These are phyloP conservation scores for Parsonsia alboflavescens DNA, from an alignment of 257 asterid genomes.

Conservation along the genomic window DNA sequence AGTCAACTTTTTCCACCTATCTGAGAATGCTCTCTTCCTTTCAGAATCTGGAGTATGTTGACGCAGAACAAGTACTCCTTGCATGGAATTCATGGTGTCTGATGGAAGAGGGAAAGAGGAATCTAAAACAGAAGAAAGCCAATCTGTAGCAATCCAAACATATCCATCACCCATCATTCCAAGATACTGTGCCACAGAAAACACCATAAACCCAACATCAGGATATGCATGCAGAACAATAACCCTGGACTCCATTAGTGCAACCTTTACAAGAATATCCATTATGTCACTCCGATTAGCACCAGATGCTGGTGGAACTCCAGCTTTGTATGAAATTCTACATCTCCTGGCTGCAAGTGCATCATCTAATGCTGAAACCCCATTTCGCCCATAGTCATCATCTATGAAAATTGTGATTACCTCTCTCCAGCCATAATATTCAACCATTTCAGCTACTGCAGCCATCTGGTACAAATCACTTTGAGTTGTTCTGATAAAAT, in stretches of 20 bases:
- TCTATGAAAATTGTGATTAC: conserved; percentile 35
- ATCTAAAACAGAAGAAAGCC: conserved; percentile 46
- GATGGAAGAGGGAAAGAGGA: conserved; percentile 31
- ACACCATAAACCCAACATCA: conserved; percentile 32
- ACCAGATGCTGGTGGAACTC: conserved; percentile 30
- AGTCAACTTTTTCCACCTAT: conserved; percentile 52
- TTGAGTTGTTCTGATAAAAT: conserved; percentile 40
- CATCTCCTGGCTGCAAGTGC: conserved; percentile 39
- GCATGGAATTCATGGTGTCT: conserved; percentile 32
- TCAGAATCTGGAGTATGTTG: conserved; percentile 42
- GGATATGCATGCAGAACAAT: conserved; percentile 42
- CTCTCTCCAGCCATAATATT: conserved; percentile 39
- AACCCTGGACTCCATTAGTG: conserved; percentile 37
- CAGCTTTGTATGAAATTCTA: conserved; percentile 37
- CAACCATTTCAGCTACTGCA: conserved; percentile 40
- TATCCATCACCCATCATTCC: conserved; percentile 49
- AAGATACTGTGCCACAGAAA: conserved; percentile 42
- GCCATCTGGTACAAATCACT: conserved; percentile 47
- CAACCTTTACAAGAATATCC: conserved; percentile 44
- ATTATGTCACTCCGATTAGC: conserved; percentile 25
- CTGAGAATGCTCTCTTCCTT: conserved; percentile 42
- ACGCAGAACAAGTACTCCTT: conserved; percentile 42
- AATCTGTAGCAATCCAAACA: conserved; percentile 51
- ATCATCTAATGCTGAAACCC: conserved; percentile 40
- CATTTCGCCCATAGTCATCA: conserved; percentile 48